A percentile compares a stretch with the other conserved stretches of the same genome.
phyloP scores from a whole-genome alignment of 257 asterid genomes.

The Nicotiana noctiflora region DNA sequence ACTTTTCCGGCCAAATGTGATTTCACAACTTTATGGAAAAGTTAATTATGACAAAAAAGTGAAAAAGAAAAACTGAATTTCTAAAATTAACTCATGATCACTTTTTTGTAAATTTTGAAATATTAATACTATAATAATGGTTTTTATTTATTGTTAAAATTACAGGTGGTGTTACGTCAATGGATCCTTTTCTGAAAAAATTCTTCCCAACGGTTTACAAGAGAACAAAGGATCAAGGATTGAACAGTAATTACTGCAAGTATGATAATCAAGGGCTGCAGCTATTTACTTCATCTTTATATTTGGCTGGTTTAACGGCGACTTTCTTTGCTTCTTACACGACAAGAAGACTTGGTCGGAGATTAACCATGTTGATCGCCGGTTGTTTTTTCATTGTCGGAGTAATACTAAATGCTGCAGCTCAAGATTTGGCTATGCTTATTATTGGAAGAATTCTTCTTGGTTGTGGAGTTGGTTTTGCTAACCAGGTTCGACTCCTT shows the following conservation, averaged over 20 bases:
- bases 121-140: background rate
- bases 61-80: background rate
- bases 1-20: background rate
- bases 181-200: constrained; percentile 54
- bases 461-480: constrained; percentile 90
- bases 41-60: background rate
- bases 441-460: constrained; percentile 75
- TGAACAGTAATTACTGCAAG: constrained; percentile 78
- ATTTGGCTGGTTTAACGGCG: constrained; percentile 70
- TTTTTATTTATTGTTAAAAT: background rate
- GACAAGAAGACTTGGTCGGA: constrained; percentile 62
- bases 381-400: constrained; percentile 63
- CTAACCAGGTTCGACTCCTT: constrained; percentile 60
- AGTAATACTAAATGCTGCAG: constrained; percentile 60
- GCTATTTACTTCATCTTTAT: constrained; percentile 77
- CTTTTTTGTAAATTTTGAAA: too few relatives aligned
- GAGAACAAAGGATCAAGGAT: constrained; percentile 13
- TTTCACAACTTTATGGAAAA: background rate
- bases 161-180: constrained; percentile 79
- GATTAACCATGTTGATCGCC: constrained; percentile 68
- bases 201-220: constrained; percentile 65
- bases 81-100: background rate
- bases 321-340: constrained; percentile 92
- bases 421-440: constrained; percentile 82
- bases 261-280: constrained; percentile 84